phyloP scores from a whole-genome alignment of 2,329 filamentous ascomycete species.

The Talaromyces amestolkiae region DNA sequence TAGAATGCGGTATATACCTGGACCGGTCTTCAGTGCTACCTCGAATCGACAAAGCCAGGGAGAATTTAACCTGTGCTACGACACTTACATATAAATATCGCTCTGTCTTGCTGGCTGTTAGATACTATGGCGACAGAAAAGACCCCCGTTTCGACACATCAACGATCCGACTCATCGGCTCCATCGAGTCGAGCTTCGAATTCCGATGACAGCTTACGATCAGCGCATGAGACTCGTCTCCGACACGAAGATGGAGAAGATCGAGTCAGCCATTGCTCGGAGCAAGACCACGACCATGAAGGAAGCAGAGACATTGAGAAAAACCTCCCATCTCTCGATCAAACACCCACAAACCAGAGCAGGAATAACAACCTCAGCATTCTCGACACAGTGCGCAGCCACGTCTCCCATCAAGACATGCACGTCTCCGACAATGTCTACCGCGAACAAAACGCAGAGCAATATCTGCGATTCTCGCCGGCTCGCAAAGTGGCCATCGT shows the following conservation, averaged over 20 bases:
- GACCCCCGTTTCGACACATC: neutral
- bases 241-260: neutral
- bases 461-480: conserved; percentile 63
- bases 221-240: neutral
- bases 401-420: conserved; percentile 35
- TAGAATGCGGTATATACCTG: conserved; percentile 7
- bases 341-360: conserved; percentile 15
- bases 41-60: neutral
- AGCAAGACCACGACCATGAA: neutral
- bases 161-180: neutral
- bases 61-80: neutral
- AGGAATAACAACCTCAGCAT: conserved; percentile 21
- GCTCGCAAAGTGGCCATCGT: conserved; percentile 67
- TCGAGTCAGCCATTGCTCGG: neutral
- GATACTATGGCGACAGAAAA: neutral
- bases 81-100: neutral
- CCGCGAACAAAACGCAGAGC: conserved; percentile 48
- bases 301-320: conserved; percentile 2
- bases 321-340: neutral
- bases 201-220: neutral
- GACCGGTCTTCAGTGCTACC: neutral
- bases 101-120: neutral
- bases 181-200: conserved; percentile 3
- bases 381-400: conserved; percentile 33
- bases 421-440: conserved; percentile 31